Percentiles rank a stretch among this genome's conserved stretches.
These are phyloP conservation scores for Serpula lacrymans DNA, from an alignment of 768 basidiomycete genomes.

Conservation along the genomic window DNA sequence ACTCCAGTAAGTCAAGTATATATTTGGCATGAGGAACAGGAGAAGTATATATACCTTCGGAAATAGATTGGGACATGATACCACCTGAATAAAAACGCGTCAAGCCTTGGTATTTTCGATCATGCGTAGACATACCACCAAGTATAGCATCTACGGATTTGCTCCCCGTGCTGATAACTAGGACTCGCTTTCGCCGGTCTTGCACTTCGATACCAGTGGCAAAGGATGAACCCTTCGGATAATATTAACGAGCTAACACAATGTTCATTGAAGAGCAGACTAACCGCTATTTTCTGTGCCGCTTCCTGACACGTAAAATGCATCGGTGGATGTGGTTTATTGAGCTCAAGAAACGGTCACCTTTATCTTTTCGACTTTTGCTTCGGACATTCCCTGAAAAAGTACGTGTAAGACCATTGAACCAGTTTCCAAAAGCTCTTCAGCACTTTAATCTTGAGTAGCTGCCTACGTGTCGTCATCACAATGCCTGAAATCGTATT, in stretches of 20 bases:
- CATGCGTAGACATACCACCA: constrained; percentile 63
- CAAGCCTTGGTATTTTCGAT: background rate
- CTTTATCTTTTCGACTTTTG: constrained; percentile 98
- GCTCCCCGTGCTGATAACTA: constrained; percentile 88
- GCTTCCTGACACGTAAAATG: constrained; percentile 60
- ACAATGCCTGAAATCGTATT: constrained; percentile 85
- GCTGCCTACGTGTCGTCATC: constrained; percentile 86
- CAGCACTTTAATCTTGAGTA: constrained; percentile 97
- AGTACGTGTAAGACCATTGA: constrained; percentile 3
- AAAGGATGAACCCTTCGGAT: constrained; percentile 79
- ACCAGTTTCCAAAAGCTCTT: constrained; percentile 6
- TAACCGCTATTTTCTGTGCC: constrained; percentile 80
- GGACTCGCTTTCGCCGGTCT: constrained; percentile 76
- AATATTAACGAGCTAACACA: constrained; percentile 4
- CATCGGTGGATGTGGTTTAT: background rate
- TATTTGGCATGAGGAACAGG: background rate
- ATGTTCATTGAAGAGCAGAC: constrained; percentile 6
- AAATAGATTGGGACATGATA: constrained; percentile 88
- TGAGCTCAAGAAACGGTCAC: constrained; percentile 32
- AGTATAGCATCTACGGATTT: constrained; percentile 87
- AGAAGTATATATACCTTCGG: constrained; percentile 58
- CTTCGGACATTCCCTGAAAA: constrained; percentile 86
- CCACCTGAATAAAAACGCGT: constrained; percentile 53
- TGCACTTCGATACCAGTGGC: constrained; percentile 90
- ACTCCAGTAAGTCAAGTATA: constrained; percentile 1